Evolutionary conservation across 371 early-diverging fungal species (phyloP), one percentile per base, ranked within the genome.

Genomic region (Sporodiniella umbellata): DNA sequence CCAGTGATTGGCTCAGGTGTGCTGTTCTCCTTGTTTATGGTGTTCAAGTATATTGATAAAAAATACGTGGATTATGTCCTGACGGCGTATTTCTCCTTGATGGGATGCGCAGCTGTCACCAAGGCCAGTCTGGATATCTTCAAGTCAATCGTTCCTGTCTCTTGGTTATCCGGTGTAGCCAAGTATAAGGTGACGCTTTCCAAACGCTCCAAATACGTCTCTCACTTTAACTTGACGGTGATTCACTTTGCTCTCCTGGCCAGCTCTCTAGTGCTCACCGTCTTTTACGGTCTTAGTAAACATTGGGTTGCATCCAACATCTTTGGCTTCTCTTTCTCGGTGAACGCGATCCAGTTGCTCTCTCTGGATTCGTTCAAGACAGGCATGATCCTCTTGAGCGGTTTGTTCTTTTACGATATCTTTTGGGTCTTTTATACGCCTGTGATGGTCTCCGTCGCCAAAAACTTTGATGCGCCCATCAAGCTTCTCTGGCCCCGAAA

Each of bases 381-480:
- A 1, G 99, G 96, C 19, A 90, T 94, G 75, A 89, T 93, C 35
- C 81, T 98, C 38, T 81, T 98, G 28, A 72, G 83, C 38, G 96
- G 94, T 24, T 72, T 98, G 37, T 98, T 98, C 73, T 64, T 95
- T 40, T 98, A 98, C 62, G 99, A 98, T 68, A 87, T 98, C 49
- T 98, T 97, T 60, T 98, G 98, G 98, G 99, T 98, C 47, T 98
- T 97, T 79, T 96, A 96, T 24, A 96, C 98, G 2, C 93, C 94
- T 46, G 99, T 98, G 44, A 98, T 98, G 99, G 95, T 97, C 19
- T 89, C 91, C 0, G 99, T 98, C 28, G 99, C 99, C 38, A 94
- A 91, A 76, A 87, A 84, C 61, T 90, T 97, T 74, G 96, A 98
- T 63, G 94, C 92, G 1, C 99, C 99, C 37, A 92, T 98, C 72